Evolutionary conservation across 306 rosid genomes (phyloP).

Genomic region (Casuarina equisetifolia): DNA sequence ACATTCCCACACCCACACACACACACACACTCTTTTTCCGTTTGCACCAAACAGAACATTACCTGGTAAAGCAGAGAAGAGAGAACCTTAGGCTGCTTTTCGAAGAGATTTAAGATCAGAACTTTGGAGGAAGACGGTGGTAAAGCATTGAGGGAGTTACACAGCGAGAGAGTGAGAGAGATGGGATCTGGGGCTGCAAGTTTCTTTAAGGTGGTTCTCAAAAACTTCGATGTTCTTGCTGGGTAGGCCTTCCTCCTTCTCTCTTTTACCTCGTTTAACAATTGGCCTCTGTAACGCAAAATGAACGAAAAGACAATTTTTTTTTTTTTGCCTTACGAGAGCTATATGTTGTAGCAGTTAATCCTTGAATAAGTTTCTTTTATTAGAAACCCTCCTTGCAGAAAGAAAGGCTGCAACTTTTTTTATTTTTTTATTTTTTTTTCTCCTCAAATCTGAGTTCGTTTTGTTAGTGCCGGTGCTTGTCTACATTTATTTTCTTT

Average conservation of each 20-base stretch:
- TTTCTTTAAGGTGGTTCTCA: constrained; percentile 73
- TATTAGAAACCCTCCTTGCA: background rate
- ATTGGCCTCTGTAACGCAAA: background rate
- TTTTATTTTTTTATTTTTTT: background rate
- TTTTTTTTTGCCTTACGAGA: background rate
- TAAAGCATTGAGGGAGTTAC: constrained; percentile 9
- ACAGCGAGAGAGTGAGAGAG: background rate
- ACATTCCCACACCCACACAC: too few relatives aligned
- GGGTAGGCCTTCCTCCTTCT: constrained; percentile 50
- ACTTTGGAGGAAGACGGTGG: background rate
- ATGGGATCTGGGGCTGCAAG: constrained; percentile 91
- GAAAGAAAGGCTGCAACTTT: background rate
- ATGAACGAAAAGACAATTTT: background rate
- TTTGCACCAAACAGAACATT: background rate
- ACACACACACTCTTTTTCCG: background rate
- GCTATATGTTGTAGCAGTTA: background rate
- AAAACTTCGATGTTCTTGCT: constrained; percentile 87
- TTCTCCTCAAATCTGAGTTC: background rate
- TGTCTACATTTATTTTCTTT: background rate
- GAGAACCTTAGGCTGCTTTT: constrained; percentile 14
- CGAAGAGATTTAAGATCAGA: constrained; percentile 10
- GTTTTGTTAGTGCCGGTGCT: background rate
- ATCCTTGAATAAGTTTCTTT: background rate
- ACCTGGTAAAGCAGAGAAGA: background rate
- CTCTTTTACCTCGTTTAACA: background rate